These are phyloP conservation scores for Pleurotus tuber-regium DNA, from an alignment of 768 basidiomycete species.

Conservation along the genomic window DNA sequence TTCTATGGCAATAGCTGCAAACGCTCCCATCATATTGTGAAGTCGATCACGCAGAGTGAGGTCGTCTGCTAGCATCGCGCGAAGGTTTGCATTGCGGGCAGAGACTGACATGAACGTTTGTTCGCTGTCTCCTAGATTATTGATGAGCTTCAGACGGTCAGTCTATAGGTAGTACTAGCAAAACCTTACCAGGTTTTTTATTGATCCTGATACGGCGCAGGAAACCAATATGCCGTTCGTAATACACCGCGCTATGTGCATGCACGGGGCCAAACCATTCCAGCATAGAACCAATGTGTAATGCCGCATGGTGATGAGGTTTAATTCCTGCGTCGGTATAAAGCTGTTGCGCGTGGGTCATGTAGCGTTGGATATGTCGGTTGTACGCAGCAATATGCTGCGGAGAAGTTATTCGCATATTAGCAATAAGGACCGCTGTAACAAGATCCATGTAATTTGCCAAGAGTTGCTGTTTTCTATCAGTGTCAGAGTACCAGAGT, in stretches of 20 bases:
- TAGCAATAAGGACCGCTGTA: slow-evolving; percentile 20
- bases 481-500: slow-evolving; percentile 17
- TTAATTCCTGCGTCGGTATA: slow-evolving; percentile 17
- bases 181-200: slow-evolving; percentile 15
- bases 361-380: slow-evolving; percentile 18
- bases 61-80: slow-evolving; percentile 14
- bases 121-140: slow-evolving; percentile 18
- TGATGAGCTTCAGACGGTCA: neutral
- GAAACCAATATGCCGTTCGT: slow-evolving; percentile 25
- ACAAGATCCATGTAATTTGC: slow-evolving; percentile 28
- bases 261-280: slow-evolving; percentile 23
- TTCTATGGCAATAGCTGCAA: slow-evolving; percentile 15
- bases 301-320: slow-evolving; percentile 20
- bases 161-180: neutral
- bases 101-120: slow-evolving; percentile 14
- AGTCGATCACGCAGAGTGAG: neutral
- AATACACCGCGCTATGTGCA: slow-evolving; percentile 23
- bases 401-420: slow-evolving; percentile 17
- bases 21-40: slow-evolving; percentile 3
- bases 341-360: slow-evolving; percentile 9
- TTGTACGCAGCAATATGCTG: slow-evolving; percentile 20
- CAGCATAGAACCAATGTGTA: slow-evolving; percentile 20
- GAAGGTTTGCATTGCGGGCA: slow-evolving; percentile 13
- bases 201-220: slow-evolving; percentile 24
- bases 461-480: slow-evolving; percentile 19